These are phyloP conservation scores for Patellifolia procumbens DNA, from an alignment of 179 eudicot species.

Conservation along the genomic window DNA sequence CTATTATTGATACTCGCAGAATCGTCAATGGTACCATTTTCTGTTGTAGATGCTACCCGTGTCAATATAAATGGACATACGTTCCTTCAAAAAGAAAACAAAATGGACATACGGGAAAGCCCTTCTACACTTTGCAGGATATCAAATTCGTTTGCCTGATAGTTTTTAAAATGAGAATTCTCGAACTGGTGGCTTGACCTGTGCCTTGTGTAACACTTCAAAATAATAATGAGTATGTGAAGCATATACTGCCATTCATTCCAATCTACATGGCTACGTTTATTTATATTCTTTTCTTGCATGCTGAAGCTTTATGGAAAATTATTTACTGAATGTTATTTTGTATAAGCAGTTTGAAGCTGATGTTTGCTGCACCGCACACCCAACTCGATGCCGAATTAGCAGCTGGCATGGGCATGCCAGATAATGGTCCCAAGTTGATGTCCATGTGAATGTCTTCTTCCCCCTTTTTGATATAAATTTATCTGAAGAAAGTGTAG, in stretches of 20 bases:
- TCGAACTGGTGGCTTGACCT: not conserved
- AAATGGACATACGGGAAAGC: too few relatives aligned
- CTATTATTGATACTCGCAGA: not conserved
- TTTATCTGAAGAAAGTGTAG: slow-evolving; percentile 1
- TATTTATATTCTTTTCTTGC: not conserved
- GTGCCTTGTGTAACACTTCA: too few relatives aligned
- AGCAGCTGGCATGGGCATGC: slow-evolving; percentile 25
- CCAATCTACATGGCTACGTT: too few relatives aligned
- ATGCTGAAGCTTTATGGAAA: not conserved
- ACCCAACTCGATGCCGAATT: slow-evolving; percentile 24
- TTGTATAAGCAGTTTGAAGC: slow-evolving; percentile 20
- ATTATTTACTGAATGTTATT: not conserved
- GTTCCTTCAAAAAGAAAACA: too few relatives aligned
- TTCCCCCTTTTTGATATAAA: not conserved
- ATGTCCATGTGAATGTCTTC: slow-evolving; percentile 23
- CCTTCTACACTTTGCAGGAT: too few relatives aligned
- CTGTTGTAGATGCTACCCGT: not conserved
- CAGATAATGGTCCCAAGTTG: slow-evolving; percentile 28
- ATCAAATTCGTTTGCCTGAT: too few relatives aligned
- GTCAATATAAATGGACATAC: too few relatives aligned
- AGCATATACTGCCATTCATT: too few relatives aligned
- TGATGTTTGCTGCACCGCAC: slow-evolving; percentile 24
- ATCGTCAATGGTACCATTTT: not conserved
- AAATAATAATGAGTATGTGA: too few relatives aligned
- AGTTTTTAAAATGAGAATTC: too few relatives aligned